Evolutionary conservation across 441 rosid species (phyloP).

Genomic region (Populus hybrid): DNA sequence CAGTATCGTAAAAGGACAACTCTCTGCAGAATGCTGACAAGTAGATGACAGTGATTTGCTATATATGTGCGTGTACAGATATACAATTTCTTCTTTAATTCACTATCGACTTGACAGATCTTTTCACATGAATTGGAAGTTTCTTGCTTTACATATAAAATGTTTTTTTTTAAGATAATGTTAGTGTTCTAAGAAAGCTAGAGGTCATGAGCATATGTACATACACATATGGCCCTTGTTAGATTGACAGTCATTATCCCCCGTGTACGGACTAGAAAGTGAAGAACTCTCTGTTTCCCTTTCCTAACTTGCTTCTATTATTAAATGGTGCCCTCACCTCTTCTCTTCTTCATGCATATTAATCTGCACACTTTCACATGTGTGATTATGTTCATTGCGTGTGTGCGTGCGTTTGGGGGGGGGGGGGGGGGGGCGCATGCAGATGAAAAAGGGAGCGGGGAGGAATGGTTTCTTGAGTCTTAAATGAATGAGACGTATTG

Average conservation of each 20-base stretch:
- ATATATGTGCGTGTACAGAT: neutral
- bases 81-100: slow-evolving; percentile 13
- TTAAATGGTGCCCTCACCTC: too few species aligned
- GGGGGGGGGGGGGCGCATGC: too few species aligned
- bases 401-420: too few species aligned
- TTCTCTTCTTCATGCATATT: too few species aligned
- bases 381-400: too few species aligned
- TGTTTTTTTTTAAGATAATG: slow-evolving; percentile 29
- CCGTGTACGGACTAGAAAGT: slow-evolving; percentile 38
- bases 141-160: slow-evolving; percentile 29
- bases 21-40: slow-evolving; percentile 10
- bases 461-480: too few species aligned
- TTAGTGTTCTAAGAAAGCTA: slow-evolving; percentile 23
- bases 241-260: slow-evolving; percentile 35
- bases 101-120: slow-evolving; percentile 13
- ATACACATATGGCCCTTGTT: slow-evolving; percentile 29
- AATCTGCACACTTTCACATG: too few species aligned
- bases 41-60: slow-evolving; percentile 25
- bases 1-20: neutral
- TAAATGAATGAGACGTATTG: too few species aligned
- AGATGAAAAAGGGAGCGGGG: too few species aligned
- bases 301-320: too few species aligned
- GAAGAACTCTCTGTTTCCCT: slow-evolving; percentile 17
- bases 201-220: slow-evolving; percentile 17
- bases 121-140: slow-evolving; percentile 29